phyloP scores from a whole-genome alignment of 208 protist genomes.

The Wallacemonas sp. region DNA sequence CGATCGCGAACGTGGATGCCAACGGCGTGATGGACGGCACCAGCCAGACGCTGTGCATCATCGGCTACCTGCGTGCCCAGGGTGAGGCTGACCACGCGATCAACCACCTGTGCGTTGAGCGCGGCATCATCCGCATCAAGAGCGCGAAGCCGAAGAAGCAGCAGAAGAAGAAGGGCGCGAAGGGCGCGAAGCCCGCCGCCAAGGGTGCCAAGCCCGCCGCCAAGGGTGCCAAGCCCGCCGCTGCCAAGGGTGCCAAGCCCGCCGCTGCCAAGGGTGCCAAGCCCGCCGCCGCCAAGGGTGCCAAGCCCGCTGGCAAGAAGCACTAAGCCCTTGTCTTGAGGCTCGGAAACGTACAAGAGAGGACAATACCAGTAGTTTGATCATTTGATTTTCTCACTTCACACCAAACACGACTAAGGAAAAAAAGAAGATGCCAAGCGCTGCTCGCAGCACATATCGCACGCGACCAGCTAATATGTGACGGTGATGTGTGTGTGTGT shows the following conservation, averaged over 20 bases:
- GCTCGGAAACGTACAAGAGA: background rate
- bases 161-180: slow-evolving; percentile 43
- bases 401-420: background rate
- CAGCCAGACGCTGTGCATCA: slow-evolving; percentile 93
- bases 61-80: slow-evolving; percentile 93
- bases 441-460: too few relatives aligned
- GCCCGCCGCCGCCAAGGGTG: slow-evolving; percentile 13
- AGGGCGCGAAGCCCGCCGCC: slow-evolving; percentile 19
- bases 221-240: slow-evolving; percentile 7
- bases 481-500: background rate
- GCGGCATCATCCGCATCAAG: slow-evolving; percentile 86
- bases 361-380: slow-evolving; percentile 4
- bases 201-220: slow-evolving; percentile 24
- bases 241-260: slow-evolving; percentile 9
- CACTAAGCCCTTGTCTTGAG: background rate
- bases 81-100: slow-evolving; percentile 94
- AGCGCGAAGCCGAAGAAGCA: slow-evolving; percentile 75
- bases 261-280: slow-evolving; percentile 9
- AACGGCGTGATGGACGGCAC: slow-evolving; percentile 91
- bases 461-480: too few relatives aligned
- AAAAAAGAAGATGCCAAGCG: background rate
- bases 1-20: slow-evolving; percentile 93
- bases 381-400: background rate
- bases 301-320: slow-evolving; percentile 14
- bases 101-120: slow-evolving; percentile 91